Base-by-base conservation (phyloP, 139 green algal species). In the Coccomyxa sp. region DNA sequence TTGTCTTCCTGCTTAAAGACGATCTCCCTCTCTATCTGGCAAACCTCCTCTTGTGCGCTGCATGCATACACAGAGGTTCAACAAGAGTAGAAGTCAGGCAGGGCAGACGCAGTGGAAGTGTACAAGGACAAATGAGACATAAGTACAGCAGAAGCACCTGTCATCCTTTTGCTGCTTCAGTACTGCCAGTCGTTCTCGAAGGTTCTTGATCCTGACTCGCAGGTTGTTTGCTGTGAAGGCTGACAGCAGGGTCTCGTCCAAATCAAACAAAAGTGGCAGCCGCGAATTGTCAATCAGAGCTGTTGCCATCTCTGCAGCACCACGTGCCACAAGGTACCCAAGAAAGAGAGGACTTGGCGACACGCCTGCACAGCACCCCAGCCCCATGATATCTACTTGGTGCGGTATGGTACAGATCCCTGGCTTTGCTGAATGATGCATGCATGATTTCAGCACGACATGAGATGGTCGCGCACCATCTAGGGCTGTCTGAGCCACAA, bases 161-260 rank as follows among this genome's bases (percentile, higher is more conserved):
- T 51, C 38, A 51, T 51, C 38, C 38, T 51, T 51, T 7, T 51
- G 38, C 38, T 51, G 38, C 38, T 51, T 51, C 38, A 51, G 38
- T 51, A 51, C 38, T 78, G 80, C 80, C 32, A 38, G 0, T 13
- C 63, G 51, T 28, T 28, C 13, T 58, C 27, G 10, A 17, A 63
- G 76, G 38, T 66, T 79, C 25, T 51, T 58, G n/a, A 89, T 84
- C 63, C 87, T 85, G 28, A 68, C 81, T n/a, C 83, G 45, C 77
- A 95, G 82, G 78, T 88, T 91, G 59, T 85, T 86, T n/a, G 81
- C 77, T 28, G 87, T 87, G 66, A 88, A 86, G 32, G 93, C 93
- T 51, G 92, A 86, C 75, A 98, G 83, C 79, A 97, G 86, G 0
- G 95, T 98, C 80, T 98, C 95, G 81, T 98, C 95, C 81, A 98